Evolutionary conservation across 2,329 filamentous ascomycete species (phyloP), one percentile per base, ranked within the genome.

Genomic region (Ophiostoma angusticollis): DNA sequence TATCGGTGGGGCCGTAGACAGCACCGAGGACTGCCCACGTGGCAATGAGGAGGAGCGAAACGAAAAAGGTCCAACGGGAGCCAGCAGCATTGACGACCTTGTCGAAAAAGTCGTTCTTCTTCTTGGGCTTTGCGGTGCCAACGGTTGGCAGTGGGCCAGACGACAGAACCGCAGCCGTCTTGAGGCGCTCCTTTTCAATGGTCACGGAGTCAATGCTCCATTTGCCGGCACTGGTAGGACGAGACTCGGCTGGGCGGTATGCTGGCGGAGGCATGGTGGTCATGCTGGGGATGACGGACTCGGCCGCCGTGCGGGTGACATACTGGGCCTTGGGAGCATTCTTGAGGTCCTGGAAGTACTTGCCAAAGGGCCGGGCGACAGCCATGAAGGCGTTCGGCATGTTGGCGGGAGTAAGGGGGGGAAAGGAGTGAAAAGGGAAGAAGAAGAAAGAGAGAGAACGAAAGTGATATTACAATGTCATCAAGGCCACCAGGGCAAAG

Each of bases 11-110:
- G 1, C 57, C 56, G 27, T 52, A 56, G 2, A 49, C 38, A 12
- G 54, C 46, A 6, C 60, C 54, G 27, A 50, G 23, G 9, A 58
- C 41, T 1, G 53, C 53, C 57, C 56, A 60, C 8, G 45, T 28
- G 3, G 45, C 44, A 6, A 60, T 41, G 0, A 57, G 50, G 2
- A 47, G 41, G 4, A 62, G 21, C 32, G 59, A 59, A 21, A 55
- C 39, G 7, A 52, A 34, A 42, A 56, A 50, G 2, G 48, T 39
- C 45, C 44, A 49, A 9, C 44, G 36, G 6, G 48, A 49, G 9
- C 47, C 47, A 5, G 48, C 45, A 9, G 40, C 38, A 19, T 40
- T 47, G 37, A 50, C 47, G 13, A 49, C 38, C 9, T 35, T 35
- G 27, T 50, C 47, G 11, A 50, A 43, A 2, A 35, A 27, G 9